phyloP scores from a whole-genome alignment of 169 alveolate species.

The Plasmodium gaboni region DNA sequence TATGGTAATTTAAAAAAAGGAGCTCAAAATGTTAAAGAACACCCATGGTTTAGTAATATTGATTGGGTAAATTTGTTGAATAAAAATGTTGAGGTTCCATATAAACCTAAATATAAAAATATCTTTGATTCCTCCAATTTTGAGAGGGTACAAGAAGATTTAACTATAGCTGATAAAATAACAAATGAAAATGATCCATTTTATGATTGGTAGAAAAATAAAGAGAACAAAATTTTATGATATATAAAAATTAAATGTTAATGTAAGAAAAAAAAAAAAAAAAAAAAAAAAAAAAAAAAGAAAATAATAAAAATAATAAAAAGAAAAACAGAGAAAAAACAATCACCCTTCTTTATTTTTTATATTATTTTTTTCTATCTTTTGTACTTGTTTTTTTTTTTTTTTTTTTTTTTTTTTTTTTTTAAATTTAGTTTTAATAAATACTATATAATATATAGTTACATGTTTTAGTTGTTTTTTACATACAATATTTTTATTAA shows the following conservation, averaged over 20 bases:
- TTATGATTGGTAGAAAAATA: constrained; percentile 33
- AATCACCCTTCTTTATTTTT: too few species aligned
- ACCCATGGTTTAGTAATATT: constrained; percentile 90
- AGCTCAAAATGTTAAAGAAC: constrained; percentile 93
- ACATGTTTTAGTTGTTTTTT: too few species aligned
- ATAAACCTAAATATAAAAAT: constrained; percentile 86
- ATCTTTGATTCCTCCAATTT: constrained; percentile 81
- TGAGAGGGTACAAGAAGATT: constrained; percentile 69
- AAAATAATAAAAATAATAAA: too few species aligned
- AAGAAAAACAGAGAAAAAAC: too few species aligned
- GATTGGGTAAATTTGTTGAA: constrained; percentile 88
- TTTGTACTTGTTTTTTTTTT: constrained; percentile 1
- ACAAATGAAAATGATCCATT: constrained; percentile 73
- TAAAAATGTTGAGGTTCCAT: constrained; percentile 89
- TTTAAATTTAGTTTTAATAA: too few species aligned
- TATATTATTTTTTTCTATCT: too few species aligned
- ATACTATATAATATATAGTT: too few species aligned
- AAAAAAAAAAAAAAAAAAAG: too few species aligned
- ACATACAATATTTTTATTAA: too few species aligned
- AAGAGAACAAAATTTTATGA: too few species aligned
- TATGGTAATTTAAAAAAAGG: constrained; percentile 96
- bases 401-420: background rate
- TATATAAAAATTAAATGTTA: too few species aligned
- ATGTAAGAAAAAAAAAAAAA: too few species aligned
- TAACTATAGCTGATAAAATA: constrained; percentile 61